Conservation (phyloP, 768 basidiomycete species). For the Ephemerocybe angulata region DNA sequence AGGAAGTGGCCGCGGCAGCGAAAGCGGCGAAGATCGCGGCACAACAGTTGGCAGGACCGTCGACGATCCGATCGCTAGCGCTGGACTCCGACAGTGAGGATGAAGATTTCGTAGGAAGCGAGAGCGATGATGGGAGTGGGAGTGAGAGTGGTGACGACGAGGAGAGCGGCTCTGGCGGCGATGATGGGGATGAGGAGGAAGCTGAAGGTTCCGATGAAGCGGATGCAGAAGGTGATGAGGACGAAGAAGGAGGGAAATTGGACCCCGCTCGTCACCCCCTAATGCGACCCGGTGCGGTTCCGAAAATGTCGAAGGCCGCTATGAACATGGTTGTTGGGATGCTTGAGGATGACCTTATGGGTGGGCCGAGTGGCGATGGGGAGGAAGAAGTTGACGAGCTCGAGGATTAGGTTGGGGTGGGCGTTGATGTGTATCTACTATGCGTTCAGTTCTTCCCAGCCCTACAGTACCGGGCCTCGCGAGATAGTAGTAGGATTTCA, state of each 20-base stretch:
- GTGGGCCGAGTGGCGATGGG: slow-evolving; percentile 27
- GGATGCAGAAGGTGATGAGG: slow-evolving; percentile 30
- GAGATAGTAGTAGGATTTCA: too few species aligned
- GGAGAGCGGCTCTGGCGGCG: slow-evolving; percentile 20
- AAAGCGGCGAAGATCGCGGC: slow-evolving; percentile 12
- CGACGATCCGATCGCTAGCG: slow-evolving; percentile 28
- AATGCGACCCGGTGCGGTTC: slow-evolving; percentile 63
- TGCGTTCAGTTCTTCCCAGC: background rate
- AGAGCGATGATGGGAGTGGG: slow-evolving; percentile 23
- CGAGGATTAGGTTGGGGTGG: slow-evolving; percentile 24
- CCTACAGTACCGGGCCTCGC: too few species aligned
- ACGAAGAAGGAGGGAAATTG: slow-evolving; percentile 45
- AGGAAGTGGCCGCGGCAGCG: background rate
- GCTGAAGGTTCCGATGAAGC: slow-evolving; percentile 25
- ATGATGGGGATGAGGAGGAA: slow-evolving; percentile 26
- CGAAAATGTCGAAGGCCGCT: slow-evolving; percentile 61
- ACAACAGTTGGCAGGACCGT: slow-evolving; percentile 18
- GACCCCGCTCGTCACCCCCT: slow-evolving; percentile 58
- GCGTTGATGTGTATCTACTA: background rate
- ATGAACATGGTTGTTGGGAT: slow-evolving; percentile 65
- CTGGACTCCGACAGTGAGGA: slow-evolving; percentile 41
- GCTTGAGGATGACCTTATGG: slow-evolving; percentile 50
- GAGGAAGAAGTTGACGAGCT: slow-evolving; percentile 50
- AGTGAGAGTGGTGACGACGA: slow-evolving; percentile 20
- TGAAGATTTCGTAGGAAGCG: slow-evolving; percentile 40